A percentile compares a stretch with the other conserved stretches of the same genome.
Conservation (phyloP, 208 protist species). For the Trichomonas tenax region DNA sequence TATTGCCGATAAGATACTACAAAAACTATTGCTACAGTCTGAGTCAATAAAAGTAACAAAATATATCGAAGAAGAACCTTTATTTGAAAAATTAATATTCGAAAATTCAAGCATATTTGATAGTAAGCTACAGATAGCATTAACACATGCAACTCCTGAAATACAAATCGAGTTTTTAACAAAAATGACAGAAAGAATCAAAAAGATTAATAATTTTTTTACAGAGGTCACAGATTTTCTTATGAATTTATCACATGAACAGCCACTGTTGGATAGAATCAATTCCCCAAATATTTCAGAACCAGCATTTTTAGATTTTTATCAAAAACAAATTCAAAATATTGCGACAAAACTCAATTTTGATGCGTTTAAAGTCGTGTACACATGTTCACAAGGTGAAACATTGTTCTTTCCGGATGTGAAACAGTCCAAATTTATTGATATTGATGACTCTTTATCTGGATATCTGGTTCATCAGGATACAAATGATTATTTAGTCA, state of each 20-base stretch:
- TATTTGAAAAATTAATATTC: conserved; percentile 7
- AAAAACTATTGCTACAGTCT: not conserved
- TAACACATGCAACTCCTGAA: not conserved
- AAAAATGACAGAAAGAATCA: not conserved
- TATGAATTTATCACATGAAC: not conserved
- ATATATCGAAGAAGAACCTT: not conserved
- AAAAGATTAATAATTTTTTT: not conserved
- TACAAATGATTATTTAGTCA: not conserved
- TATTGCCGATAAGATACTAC: not conserved
- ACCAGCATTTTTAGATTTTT: not conserved
- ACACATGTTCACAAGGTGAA: not conserved
- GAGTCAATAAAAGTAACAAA: not conserved
- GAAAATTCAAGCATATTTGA: not conserved
- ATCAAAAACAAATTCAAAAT: not conserved
- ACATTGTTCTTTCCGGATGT: not conserved
- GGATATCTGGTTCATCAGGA: not conserved
- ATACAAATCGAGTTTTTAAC: not conserved
- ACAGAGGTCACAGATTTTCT: not conserved
- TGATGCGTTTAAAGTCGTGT: not conserved
- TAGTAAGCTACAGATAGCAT: not conserved
- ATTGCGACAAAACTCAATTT: not conserved
- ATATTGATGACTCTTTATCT: not conserved
- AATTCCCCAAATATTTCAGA: not conserved
- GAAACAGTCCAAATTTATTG: not conserved
- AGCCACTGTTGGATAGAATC: not conserved